Percentiles rank a stretch among this genome's conserved stretches.
phyloP scores from a whole-genome alignment of 176 grass and related monocot genomes.

The Calamus simplicifolius region DNA sequence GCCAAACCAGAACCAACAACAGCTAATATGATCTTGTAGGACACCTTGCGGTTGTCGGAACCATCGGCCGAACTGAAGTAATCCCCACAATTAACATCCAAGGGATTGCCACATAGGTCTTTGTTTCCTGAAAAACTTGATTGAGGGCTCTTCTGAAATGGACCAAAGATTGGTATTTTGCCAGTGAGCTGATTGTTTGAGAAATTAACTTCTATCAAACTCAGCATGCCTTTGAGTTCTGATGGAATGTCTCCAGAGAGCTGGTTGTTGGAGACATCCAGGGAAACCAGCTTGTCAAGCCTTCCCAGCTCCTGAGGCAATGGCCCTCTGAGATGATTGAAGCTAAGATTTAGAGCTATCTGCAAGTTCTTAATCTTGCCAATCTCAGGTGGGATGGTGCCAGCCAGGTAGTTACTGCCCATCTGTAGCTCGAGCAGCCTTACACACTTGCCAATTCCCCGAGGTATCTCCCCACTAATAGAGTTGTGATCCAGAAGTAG shows the following conservation, averaged over 20 bases:
- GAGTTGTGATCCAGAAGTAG: conserved; percentile 74
- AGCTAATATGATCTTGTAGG: conserved; percentile 72
- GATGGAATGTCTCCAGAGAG: conserved; percentile 67
- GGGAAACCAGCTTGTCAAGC: conserved; percentile 78
- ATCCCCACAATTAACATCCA: conserved; percentile 49
- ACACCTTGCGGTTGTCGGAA: conserved; percentile 58
- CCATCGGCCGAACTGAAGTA: conserved; percentile 47
- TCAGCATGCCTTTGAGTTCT: conserved; percentile 90
- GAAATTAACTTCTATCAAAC: conserved; percentile 90
- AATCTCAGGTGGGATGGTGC: conserved; percentile 63
- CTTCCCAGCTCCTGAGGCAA: conserved; percentile 62
- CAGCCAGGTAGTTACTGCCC: conserved; percentile 66
- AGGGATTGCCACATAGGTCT: conserved; percentile 64
- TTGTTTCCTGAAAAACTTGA: conserved; percentile 74
- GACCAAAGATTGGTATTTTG: conserved; percentile 56
- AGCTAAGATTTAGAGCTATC: conserved; percentile 93
- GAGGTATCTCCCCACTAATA: conserved; percentile 47
- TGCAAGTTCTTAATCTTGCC: conserved; percentile 87
- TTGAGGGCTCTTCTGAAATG: conserved; percentile 78
- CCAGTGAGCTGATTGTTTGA: conserved; percentile 76
- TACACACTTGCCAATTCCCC: conserved; percentile 41
- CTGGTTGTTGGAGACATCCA: conserved; percentile 83
- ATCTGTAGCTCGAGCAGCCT: conserved; percentile 72
- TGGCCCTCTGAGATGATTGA: conserved; percentile 52
- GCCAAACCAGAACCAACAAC: conserved; percentile 72